A percentile compares a stretch with the other conserved stretches of the same genome.
phyloP scores from a whole-genome alignment of 2,329 filamentous ascomycete genomes.

The Hirsutella rhossiliensis region DNA sequence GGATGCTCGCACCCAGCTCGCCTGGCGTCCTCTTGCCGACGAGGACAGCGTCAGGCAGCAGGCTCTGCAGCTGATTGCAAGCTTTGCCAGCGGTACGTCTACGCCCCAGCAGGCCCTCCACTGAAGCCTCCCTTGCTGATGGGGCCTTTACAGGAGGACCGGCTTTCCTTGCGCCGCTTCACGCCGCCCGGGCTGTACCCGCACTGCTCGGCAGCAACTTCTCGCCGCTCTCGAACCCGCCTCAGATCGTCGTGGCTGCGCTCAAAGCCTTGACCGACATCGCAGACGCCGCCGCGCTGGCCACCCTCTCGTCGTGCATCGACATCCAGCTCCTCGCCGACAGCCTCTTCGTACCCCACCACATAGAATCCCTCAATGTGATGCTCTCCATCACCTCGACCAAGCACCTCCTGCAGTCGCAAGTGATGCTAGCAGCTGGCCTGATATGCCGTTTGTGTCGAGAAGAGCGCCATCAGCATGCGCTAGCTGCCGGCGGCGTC shows the following conservation, averaged over 20 bases:
- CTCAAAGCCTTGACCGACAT: conserved; percentile 65
- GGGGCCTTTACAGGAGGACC: conserved; percentile 57
- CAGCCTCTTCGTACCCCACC: conserved; percentile 48
- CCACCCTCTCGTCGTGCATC: conserved; percentile 35
- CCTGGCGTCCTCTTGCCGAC: conserved; percentile 33
- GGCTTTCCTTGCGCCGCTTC: conserved; percentile 62
- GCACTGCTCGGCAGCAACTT: conserved; percentile 57
- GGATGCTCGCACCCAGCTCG: conserved; percentile 20
- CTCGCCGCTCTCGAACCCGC: conserved; percentile 50
- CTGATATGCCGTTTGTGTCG: conserved; percentile 50
- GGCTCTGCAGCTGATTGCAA: conserved; percentile 73
- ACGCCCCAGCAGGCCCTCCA: not conserved
- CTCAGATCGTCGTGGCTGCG: conserved; percentile 58
- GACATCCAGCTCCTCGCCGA: conserved; percentile 44
- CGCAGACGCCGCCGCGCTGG: conserved; percentile 49
- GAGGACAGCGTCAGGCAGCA: conserved; percentile 62
- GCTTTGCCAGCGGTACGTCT: conserved; percentile 65
- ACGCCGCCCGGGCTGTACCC: conserved; percentile 54
- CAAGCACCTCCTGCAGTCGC: conserved; percentile 42
- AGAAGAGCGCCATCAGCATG: conserved; percentile 56
- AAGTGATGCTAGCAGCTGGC: conserved; percentile 47
- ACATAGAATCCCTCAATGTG: conserved; percentile 49
- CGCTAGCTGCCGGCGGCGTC: conserved; percentile 60
- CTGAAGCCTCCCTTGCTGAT: not conserved
- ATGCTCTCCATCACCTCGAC: conserved; percentile 51